A percentile compares a stretch with the other conserved stretches of the same genome.
Evolutionary conservation across 352 stramenopile genomes (phyloP).

Genomic region (Saprolegnia parasitica): DNA sequence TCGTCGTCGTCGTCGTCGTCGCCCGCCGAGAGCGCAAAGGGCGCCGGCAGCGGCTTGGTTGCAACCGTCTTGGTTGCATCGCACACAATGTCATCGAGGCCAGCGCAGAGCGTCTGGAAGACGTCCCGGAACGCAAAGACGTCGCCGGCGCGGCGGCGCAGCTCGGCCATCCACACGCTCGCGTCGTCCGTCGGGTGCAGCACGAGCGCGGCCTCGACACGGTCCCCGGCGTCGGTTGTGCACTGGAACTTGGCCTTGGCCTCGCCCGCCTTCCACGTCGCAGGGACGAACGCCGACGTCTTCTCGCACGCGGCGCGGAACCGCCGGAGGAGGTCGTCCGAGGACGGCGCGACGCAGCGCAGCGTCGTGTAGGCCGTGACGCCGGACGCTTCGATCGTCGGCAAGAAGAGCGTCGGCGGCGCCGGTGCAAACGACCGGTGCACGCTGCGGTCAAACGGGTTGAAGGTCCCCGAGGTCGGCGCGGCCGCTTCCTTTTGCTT

Average conservation of each 20-base stretch:
- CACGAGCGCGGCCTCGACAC: constrained; percentile 38
- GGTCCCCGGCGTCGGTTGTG: not conserved
- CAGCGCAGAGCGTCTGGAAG: constrained; percentile 12
- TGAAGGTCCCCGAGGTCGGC: not conserved
- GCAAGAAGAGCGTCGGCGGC: constrained; percentile 7
- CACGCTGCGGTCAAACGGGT: constrained; percentile 24
- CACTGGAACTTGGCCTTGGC: constrained; percentile 23
- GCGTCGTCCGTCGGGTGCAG: constrained; percentile 42
- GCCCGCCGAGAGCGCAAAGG: not conserved
- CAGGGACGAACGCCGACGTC: not conserved
- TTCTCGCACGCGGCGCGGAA: constrained; percentile 2
- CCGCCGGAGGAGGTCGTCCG: constrained; percentile 4
- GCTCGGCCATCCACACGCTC: constrained; percentile 19
- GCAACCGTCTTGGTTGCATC: not conserved
- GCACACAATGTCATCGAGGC: constrained; percentile 16
- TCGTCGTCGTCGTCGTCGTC: constrained; percentile 34
- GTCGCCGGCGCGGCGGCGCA: constrained; percentile 24
- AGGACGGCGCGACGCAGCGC: constrained; percentile 20
- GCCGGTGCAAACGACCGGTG: constrained; percentile 12
- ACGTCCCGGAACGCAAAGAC: constrained; percentile 25
- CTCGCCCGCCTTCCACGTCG: not conserved
- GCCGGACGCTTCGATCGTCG: not conserved
- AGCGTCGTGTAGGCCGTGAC: constrained; percentile 28
- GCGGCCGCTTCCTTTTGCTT: constrained; percentile 23
- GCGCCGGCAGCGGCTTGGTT: constrained; percentile 3